Conservation (phyloP, 192 early-diverging fungal genomes). For the Rhizoclosmatium sp. region DNA sequence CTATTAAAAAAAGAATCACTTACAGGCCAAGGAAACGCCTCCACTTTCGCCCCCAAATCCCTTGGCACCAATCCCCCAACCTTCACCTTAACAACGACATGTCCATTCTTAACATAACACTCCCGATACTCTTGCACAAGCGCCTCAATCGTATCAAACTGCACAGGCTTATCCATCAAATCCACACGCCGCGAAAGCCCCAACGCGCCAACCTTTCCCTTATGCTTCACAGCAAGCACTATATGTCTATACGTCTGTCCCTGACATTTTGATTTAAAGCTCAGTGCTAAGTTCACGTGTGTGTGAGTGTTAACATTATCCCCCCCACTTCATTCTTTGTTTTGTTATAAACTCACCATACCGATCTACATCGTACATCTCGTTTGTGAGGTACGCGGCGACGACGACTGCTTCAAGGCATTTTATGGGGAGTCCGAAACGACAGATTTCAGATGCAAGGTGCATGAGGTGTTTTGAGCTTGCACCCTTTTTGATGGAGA, state of each 20-base stretch:
- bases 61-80: conserved; percentile 42
- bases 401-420: conserved; percentile 59
- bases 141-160: conserved; percentile 39
- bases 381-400: conserved; percentile 38
- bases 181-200: conserved; percentile 51
- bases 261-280: conserved; percentile 43
- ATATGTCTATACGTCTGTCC: conserved; percentile 53
- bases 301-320: not conserved
- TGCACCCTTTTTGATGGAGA: conserved; percentile 42
- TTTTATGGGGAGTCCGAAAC: conserved; percentile 53
- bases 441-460: conserved; percentile 45
- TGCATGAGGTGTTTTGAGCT: conserved; percentile 36
- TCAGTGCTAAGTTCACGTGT: conserved; percentile 44
- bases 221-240: conserved; percentile 45
- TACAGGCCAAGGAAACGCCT: conserved; percentile 50
- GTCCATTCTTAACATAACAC: conserved; percentile 45
- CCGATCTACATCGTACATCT: conserved; percentile 43
- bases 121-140: conserved; percentile 46
- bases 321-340: conserved; percentile 6
- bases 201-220: conserved; percentile 51
- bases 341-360: conserved; percentile 36
- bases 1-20: too few species aligned
- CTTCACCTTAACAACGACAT: conserved; percentile 49
- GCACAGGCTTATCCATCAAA: conserved; percentile 51
- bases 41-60: conserved; percentile 37